These are phyloP conservation scores for Leccinum fallax DNA, from an alignment of 1,284 basidiomycete species.

Conservation along the genomic window DNA sequence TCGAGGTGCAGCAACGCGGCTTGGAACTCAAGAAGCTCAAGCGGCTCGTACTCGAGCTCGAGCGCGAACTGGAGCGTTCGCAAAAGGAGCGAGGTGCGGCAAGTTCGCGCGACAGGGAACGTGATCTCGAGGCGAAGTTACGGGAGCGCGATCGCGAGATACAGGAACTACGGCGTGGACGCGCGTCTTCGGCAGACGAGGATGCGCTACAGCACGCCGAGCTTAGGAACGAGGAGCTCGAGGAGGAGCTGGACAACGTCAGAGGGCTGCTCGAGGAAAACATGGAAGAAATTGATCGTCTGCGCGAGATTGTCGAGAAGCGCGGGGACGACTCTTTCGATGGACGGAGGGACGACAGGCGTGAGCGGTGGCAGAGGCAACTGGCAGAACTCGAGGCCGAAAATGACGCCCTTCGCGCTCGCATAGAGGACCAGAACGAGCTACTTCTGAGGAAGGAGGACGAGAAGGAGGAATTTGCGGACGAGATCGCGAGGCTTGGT, in stretches of 20 bases:
- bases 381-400: slow-evolving; percentile 65
- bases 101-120: slow-evolving; percentile 58
- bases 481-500: slow-evolving; percentile 62
- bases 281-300: slow-evolving; percentile 70
- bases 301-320: slow-evolving; percentile 64
- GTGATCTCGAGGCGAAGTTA: slow-evolving; percentile 70
- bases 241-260: slow-evolving; percentile 69
- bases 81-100: slow-evolving; percentile 55
- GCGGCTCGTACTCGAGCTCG: slow-evolving; percentile 83
- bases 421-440: slow-evolving; percentile 64
- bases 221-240: slow-evolving; percentile 62
- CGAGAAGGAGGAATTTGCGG: slow-evolving; percentile 69
- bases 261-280: slow-evolving; percentile 73
- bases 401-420: slow-evolving; percentile 60
- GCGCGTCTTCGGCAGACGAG: slow-evolving; percentile 45
- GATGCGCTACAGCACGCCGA: slow-evolving; percentile 57
- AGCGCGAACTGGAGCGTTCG: slow-evolving; percentile 75
- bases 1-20: slow-evolving; percentile 89
- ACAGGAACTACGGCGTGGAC: slow-evolving; percentile 57
- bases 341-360: slow-evolving; percentile 39
- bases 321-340: slow-evolving; percentile 46
- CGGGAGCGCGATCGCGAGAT: slow-evolving; percentile 71
- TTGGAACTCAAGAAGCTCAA: slow-evolving; percentile 93
- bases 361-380: slow-evolving; percentile 45
- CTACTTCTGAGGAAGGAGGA: slow-evolving; percentile 59